Evolutionary conservation across 2,329 filamentous ascomycete species (phyloP), one percentile per base, ranked within the genome.

Genomic region (Ilyonectria mors-panacis): DNA sequence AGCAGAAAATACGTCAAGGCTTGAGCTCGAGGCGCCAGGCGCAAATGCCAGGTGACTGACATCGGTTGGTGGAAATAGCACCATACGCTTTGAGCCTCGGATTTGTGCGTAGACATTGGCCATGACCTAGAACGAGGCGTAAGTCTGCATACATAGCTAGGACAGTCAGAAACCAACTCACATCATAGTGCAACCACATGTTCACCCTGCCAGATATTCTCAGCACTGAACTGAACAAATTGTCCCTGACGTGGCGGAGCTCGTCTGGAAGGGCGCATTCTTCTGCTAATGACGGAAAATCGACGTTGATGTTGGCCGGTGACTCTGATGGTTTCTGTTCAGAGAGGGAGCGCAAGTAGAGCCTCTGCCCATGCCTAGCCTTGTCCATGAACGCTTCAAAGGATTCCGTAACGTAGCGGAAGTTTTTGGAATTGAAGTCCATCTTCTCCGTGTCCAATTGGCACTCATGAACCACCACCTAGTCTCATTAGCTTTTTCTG

Each of bases 141-240:
- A 42, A 44, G 55, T 37, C 33, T 53, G 39, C 42, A 19, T 21
- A n/a, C 37, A 28, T 21, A 53, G 33, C 23, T 56, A 33, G 21
- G 54, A 35, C 21, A 39, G 12, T 59, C 17, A n/a, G 12, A 42
- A 23, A 30, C n/a, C 47, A 8, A 79, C 85, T 81, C 78, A 92
- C 91, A 81, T 97, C 93, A 82, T 96, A 97, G 80, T 97, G 94
- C 35, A 97, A 85, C 94, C 95, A 97, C 88, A 97, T 93, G 45
- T 91, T 92, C 12, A 95, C 92, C 2, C 89, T 89, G 1, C 93
- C 93, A 4, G 93, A 95, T 66, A 97, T 90, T 21, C 94, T 88
- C 26, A 97, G 81, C 0, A 94, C 91, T 3, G 93, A 95, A 78
- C 92, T 95, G 77, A 97, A 94, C 4, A 88, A 80, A 68, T 89